A percentile compares a stretch with the other conserved stretches of the same genome.
These are phyloP conservation scores for Nicotiana undulata DNA, from an alignment of 257 asterid species.

Conservation along the genomic window DNA sequence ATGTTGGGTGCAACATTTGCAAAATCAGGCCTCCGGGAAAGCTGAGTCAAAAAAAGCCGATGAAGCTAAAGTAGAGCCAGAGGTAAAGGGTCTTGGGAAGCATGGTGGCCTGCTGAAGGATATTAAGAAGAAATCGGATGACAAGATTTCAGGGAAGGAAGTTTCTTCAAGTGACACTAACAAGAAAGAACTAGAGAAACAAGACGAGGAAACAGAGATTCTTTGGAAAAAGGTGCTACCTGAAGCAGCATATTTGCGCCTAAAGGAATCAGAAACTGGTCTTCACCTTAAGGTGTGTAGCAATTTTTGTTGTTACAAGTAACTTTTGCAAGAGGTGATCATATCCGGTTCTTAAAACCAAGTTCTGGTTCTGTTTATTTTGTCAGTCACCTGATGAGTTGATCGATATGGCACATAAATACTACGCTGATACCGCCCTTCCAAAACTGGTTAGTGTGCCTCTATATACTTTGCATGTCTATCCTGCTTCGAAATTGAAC, in stretches of 20 bases:
- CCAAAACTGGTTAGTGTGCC: constrained; percentile 74
- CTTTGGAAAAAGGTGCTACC: constrained; percentile 56
- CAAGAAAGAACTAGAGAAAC: constrained; percentile 25
- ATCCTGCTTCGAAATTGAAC: constrained; percentile 7
- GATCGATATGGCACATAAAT: constrained; percentile 66
- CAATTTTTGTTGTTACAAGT: neutral
- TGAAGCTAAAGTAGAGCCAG: constrained; percentile 55
- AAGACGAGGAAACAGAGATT: constrained; percentile 43
- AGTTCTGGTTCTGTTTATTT: constrained; percentile 15
- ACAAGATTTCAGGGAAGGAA: constrained; percentile 37
- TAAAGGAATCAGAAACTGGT: constrained; percentile 68
- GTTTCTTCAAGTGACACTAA: constrained; percentile 25
- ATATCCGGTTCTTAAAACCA: neutral
- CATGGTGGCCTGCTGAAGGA: constrained; percentile 75
- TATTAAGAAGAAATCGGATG: constrained; percentile 56
- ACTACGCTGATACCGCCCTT: constrained; percentile 81
- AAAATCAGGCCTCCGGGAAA: constrained; percentile 60
- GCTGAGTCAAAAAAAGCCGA: constrained; percentile 37
- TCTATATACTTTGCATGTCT: constrained; percentile 3
- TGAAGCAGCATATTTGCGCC: constrained; percentile 61
- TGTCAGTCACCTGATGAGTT: constrained; percentile 82
- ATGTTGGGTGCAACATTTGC: constrained; percentile 98
- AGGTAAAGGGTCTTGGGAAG: constrained; percentile 90
- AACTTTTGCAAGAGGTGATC: neutral
- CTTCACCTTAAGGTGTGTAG: constrained; percentile 76